Conservation (phyloP, 1,139 yeast genomes). For the Blastobotrys raffinosifermentans region DNA sequence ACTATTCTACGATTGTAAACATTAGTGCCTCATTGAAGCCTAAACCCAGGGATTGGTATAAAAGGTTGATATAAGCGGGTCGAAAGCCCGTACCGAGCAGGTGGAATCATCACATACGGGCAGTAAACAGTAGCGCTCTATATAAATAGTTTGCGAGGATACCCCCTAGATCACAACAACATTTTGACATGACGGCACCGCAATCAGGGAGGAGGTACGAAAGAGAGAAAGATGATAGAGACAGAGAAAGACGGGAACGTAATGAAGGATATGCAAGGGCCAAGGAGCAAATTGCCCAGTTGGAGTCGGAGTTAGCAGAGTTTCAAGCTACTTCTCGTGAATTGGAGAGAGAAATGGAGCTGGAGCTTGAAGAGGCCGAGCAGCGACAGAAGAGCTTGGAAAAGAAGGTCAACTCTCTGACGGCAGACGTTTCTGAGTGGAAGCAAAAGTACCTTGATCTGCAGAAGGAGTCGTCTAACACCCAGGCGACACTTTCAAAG, state of each 20-base stretch:
- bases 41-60: too few relatives aligned
- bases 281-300: conserved; percentile 31
- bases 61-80: too few relatives aligned
- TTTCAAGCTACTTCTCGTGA: conserved; percentile 33
- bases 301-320: conserved; percentile 35
- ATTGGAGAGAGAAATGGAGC: conserved; percentile 32
- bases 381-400: conserved; percentile 24
- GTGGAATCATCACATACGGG: too few relatives aligned
- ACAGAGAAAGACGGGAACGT: background rate
- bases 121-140: too few relatives aligned
- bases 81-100: too few relatives aligned
- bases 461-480: conserved; percentile 27
- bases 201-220: too few relatives aligned
- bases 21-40: too few relatives aligned
- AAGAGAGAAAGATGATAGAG: too few relatives aligned
- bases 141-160: too few relatives aligned
- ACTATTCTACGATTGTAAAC: too few relatives aligned
- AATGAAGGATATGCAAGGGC: conserved; percentile 19
- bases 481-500: conserved; percentile 25
- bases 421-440: conserved; percentile 24
- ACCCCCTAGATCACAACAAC: too few relatives aligned
- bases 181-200: too few relatives aligned
- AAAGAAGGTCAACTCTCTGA: conserved; percentile 20
- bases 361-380: conserved; percentile 33
- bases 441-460: conserved; percentile 23